A percentile compares a stretch with the other conserved stretches of the same genome.
Evolutionary conservation across 306 rosid species (phyloP).

Genomic region (Luffa aegyptiaca): DNA sequence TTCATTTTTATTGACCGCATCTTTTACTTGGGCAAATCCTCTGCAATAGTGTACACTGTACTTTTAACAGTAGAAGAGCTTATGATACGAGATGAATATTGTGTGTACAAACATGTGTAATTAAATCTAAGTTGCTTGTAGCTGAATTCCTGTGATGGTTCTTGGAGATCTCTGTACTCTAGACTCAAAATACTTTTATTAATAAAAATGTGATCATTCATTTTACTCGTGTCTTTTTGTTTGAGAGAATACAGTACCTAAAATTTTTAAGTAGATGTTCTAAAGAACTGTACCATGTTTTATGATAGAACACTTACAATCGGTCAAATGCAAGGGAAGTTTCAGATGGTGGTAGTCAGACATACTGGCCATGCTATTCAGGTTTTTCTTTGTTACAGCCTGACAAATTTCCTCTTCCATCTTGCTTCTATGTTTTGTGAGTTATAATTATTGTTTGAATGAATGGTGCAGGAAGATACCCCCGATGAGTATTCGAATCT

Average conservation of each 20-base stretch:
- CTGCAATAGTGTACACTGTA: neutral
- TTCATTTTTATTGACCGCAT: neutral
- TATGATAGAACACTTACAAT: conserved; percentile 73
- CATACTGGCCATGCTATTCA: conserved; percentile 97
- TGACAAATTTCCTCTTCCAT: neutral
- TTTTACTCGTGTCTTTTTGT: neutral
- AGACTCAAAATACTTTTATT: neutral
- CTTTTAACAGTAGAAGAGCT: neutral
- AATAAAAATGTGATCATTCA: neutral
- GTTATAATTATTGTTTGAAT: neutral
- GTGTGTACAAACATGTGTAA: too few species aligned
- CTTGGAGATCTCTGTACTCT: neutral
- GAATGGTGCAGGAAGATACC: conserved; percentile 64
- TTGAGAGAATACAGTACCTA: neutral
- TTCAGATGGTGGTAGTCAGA: conserved; percentile 81
- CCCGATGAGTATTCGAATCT: conserved; percentile 80
- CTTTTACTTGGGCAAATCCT: neutral
- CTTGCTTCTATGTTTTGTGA: neutral
- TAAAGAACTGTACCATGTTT: conserved; percentile 3
- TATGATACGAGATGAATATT: neutral
- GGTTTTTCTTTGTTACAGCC: conserved; percentile 21
- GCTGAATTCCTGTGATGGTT: neutral
- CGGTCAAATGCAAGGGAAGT: conserved; percentile 99
- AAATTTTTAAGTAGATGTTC: neutral
- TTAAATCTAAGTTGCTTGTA: neutral